Evolutionary conservation across 1,139 yeast genomes (phyloP), one percentile per base, ranked within the genome.

Genomic region (Wickerhamiella infanticola): DNA sequence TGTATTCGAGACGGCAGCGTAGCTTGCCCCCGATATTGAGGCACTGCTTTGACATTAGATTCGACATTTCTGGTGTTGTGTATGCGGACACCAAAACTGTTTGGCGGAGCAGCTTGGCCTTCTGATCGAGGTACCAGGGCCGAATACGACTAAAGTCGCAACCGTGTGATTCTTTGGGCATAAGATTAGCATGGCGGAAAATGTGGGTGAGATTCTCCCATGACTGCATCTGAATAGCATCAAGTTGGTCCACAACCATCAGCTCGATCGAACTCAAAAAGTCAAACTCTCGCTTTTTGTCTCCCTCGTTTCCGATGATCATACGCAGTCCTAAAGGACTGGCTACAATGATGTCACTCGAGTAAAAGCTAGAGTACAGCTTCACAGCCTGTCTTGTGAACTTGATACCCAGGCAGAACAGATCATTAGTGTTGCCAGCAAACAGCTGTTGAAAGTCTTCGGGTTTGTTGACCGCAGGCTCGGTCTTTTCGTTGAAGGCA

Each of bases 71-170:
- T 2, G 98, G 97, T 1, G 96, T 82, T 9, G 71, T 55, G 58
- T 72, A 84, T 56, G 79, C 85, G 9, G 84, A 67, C 53, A 90
- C 79, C 3, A 83, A 69, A 57, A 93, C 64, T 0, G 83, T 76
- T 63, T 90, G 99, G 37, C 96, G 74, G 49, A 88, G 69, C 44
- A 68, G 68, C 50, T 68, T 70, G n/a, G 85, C 79, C 55, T 83
- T 79, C 51, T 85, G 94, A 57, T 90, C 88, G 51, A 90, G 77
- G 39, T 81, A 79, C 94, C 95, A 88, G 81, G 83, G 81, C 55
- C 96, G 72, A 40, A 90, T 79, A 56, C 99, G 73, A 47, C 93
- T 79, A 61, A 90, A 90, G 64, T 90, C 98, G 41, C 94, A 83
- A 53, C 83, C 94, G 49, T 72, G 78, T 49, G 81, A 77, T 55